A percentile compares a stretch with the other conserved stretches of the same genome.
These are phyloP conservation scores for Rhizoclosmatium sp. DNA, from an alignment of 192 early-diverging fungal species.

Conservation along the genomic window DNA sequence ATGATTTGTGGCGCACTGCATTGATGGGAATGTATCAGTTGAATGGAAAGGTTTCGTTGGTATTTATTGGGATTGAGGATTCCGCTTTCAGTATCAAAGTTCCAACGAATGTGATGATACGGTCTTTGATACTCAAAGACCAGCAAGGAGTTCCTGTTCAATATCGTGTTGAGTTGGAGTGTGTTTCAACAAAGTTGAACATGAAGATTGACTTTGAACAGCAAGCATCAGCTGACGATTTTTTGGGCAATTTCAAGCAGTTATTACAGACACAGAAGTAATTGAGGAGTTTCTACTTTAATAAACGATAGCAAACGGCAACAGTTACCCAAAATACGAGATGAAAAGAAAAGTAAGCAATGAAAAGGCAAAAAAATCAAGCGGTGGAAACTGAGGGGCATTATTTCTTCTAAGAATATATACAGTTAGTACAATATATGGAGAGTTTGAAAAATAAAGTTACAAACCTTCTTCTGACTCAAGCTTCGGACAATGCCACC, in stretches of 20 bases:
- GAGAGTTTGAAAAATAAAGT: too few relatives aligned
- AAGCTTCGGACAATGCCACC: slow-evolving; percentile 18
- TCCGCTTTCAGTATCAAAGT: background rate
- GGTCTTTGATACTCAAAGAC: background rate
- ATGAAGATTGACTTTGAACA: background rate
- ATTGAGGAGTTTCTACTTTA: background rate
- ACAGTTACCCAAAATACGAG: background rate
- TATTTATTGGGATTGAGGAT: background rate
- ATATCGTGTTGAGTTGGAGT: background rate
- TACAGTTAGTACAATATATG: too few relatives aligned
- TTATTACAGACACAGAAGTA: background rate
- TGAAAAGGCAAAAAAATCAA: background rate
- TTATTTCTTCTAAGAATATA: background rate
- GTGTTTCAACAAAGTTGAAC: background rate
- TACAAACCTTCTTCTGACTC: slow-evolving; percentile 19
- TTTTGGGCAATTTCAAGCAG: background rate
- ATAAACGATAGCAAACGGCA: too few relatives aligned
- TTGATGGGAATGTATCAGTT: background rate
- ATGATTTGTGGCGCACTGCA: background rate
- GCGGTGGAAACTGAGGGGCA: background rate
- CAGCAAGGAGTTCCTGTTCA: background rate
- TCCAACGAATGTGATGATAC: background rate
- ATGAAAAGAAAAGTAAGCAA: background rate
- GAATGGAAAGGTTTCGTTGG: background rate
- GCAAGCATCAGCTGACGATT: background rate